A percentile compares a stretch with the other conserved stretches of the same genome.
phyloP scores from a whole-genome alignment of 352 stramenopile genomes.

The Phytophthora ramorum region DNA sequence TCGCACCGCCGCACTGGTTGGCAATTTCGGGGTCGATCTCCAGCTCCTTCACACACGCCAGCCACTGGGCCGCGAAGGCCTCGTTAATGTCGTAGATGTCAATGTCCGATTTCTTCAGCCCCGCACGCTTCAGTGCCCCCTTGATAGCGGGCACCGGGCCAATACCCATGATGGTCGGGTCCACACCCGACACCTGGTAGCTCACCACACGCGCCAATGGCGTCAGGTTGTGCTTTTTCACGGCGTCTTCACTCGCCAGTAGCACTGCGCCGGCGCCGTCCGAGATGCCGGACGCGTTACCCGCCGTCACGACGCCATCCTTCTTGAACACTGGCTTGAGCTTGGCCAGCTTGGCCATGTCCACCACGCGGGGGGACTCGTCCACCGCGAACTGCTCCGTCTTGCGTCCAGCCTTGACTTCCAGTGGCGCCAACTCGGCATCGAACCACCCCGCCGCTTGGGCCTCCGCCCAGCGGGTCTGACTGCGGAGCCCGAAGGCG shows the following conservation, averaged over 20 bases:
- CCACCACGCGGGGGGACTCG: conserved; percentile 83
- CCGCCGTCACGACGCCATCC: conserved; percentile 96
- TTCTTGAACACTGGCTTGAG: conserved; percentile 98
- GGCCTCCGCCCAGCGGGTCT: conserved; percentile 93
- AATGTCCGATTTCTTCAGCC: conserved; percentile 93
- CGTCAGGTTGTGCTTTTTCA: conserved; percentile 93
- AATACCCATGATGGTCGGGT: conserved; percentile 98
- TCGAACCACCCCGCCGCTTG: conserved; percentile 94
- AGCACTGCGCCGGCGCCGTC: conserved; percentile 96
- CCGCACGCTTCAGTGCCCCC: conserved; percentile 89
- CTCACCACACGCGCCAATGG: conserved; percentile 94
- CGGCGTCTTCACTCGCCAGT: conserved; percentile 93
- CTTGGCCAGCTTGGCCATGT: conserved; percentile 88
- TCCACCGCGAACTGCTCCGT: conserved; percentile 85
- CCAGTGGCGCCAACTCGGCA: conserved; percentile 93
- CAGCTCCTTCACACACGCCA: conserved; percentile 97
- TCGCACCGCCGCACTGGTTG: conserved; percentile 96
- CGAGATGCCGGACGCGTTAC: conserved; percentile 96
- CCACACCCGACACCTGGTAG: conserved; percentile 94
- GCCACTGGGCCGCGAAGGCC: conserved; percentile 97
- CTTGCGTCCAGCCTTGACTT: conserved; percentile 92
- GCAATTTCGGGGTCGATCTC: conserved; percentile 93
- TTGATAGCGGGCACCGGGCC: conserved; percentile 96
- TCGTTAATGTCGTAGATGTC: conserved; percentile 99
- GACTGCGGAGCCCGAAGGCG: conserved; percentile 93